These are phyloP conservation scores for Fusarium camptoceras DNA, from an alignment of 2,329 filamentous ascomycete genomes.

Conservation along the genomic window DNA sequence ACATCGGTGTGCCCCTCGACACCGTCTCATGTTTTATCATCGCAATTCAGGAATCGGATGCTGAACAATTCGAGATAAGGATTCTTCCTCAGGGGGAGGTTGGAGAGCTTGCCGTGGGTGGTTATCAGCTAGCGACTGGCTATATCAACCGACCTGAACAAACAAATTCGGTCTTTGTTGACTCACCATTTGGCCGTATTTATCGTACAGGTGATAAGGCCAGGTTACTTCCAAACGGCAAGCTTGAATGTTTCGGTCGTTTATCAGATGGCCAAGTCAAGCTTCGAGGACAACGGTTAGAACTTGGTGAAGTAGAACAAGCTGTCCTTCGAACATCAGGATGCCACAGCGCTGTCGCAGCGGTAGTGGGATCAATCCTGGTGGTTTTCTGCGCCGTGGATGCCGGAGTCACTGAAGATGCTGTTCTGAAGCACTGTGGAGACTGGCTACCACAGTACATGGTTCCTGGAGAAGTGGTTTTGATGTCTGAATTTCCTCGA, in stretches of 20 bases:
- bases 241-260: conserved; percentile 85
- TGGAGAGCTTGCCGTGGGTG: conserved; percentile 86
- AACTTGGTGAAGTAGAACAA: conserved; percentile 83
- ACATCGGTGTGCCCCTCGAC: conserved; percentile 82
- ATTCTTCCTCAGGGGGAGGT: conserved; percentile 74
- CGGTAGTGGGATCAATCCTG: conserved; percentile 75
- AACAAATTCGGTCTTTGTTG: conserved; percentile 77
- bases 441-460: conserved; percentile 86
- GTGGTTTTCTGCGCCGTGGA: conserved; percentile 78
- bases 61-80: conserved; percentile 52
- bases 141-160: conserved; percentile 87
- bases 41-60: conserved; percentile 53
- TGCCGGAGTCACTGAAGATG: conserved; percentile 46
- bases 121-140: conserved; percentile 79
- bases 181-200: conserved; percentile 73
- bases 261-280: conserved; percentile 87
- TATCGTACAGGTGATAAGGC: conserved; percentile 92
- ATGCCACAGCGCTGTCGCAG: conserved; percentile 74
- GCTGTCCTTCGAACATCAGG: conserved; percentile 70
- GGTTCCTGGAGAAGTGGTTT: conserved; percentile 79
- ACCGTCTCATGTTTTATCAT: conserved; percentile 84
- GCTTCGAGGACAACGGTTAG: conserved; percentile 83
- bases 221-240: conserved; percentile 72
- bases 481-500: conserved; percentile 74
- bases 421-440: conserved; percentile 70